Conservation (phyloP, 768 basidiomycete species). For the Exsudoporus frostii region DNA sequence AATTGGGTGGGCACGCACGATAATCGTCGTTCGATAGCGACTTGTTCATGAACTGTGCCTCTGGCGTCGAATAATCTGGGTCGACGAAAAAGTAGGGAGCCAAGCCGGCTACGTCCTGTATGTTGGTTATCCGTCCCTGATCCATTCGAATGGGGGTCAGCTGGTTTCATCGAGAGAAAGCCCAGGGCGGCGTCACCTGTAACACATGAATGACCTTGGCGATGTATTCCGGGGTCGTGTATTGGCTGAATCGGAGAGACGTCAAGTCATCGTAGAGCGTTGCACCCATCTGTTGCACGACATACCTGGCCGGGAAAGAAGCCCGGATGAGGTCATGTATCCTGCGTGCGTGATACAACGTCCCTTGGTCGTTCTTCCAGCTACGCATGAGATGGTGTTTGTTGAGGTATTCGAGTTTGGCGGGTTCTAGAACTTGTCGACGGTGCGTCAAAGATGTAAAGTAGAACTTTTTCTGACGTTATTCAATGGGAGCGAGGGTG, state of each 20-base stretch:
- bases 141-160: background rate
- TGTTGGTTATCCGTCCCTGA: slow-evolving; percentile 66
- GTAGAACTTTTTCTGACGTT: slow-evolving; percentile 55
- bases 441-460: slow-evolving; percentile 74
- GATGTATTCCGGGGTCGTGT: slow-evolving; percentile 57
- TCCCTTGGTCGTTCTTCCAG: slow-evolving; percentile 48
- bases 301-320: slow-evolving; percentile 57
- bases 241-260: slow-evolving; percentile 32
- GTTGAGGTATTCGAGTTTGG: slow-evolving; percentile 84
- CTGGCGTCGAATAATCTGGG: slow-evolving; percentile 54
- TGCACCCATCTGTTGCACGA: background rate
- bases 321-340: slow-evolving; percentile 52
- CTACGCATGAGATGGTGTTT: slow-evolving; percentile 73
- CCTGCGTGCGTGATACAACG: slow-evolving; percentile 51
- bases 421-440: slow-evolving; percentile 74
- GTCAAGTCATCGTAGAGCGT: background rate
- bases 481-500: background rate
- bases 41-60: slow-evolving; percentile 53
- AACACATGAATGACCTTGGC: slow-evolving; percentile 58
- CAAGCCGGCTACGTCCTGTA: slow-evolving; percentile 66
- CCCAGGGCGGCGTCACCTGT: slow-evolving; percentile 41
- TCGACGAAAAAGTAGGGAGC: slow-evolving; percentile 79
- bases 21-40: slow-evolving; percentile 41
- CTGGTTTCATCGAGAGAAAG: background rate
- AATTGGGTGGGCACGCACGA: slow-evolving; percentile 33